phyloP scores from a whole-genome alignment of 306 rosid genomes.

The Aeschynomene evenia region DNA sequence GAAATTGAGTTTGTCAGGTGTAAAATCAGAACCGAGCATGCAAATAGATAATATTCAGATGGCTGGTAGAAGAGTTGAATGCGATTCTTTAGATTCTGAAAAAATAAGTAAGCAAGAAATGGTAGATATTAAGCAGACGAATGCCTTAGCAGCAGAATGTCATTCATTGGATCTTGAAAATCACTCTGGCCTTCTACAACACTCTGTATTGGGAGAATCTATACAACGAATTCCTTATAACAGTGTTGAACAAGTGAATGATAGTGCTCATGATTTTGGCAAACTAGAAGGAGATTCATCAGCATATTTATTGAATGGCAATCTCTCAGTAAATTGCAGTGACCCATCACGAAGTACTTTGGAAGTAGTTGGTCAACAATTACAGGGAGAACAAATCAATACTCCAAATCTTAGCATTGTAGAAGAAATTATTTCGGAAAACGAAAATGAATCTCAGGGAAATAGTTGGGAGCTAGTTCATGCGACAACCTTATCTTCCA shows the following conservation, averaged over 20 bases:
- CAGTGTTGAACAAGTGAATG: conserved; percentile 35
- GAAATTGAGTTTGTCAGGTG: conserved; percentile 27
- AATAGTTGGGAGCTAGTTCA: conserved; percentile 21
- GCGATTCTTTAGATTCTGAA: conserved; percentile 21
- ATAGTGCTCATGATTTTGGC: conserved; percentile 24
- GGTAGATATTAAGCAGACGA: conserved; percentile 20
- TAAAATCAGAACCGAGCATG: conserved; percentile 32
- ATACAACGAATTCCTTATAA: conserved; percentile 14
- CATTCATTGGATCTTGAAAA: too few relatives aligned
- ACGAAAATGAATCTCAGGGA: conserved; percentile 15
- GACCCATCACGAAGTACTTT: conserved; percentile 27
- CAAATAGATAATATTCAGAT: conserved; percentile 27
- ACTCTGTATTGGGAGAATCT: conserved; percentile 18
- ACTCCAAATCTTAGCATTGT: background rate
- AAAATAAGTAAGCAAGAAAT: conserved; percentile 20
- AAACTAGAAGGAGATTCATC: conserved; percentile 39
- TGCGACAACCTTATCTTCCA: conserved; percentile 18
- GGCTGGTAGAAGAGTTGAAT: conserved; percentile 24
- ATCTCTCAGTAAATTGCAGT: conserved; percentile 29
- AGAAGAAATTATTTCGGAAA: conserved; percentile 29
- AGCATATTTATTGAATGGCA: conserved; percentile 20
- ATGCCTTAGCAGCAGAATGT: too few relatives aligned
- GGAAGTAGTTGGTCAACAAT: conserved; percentile 35
- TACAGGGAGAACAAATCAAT: conserved; percentile 30
- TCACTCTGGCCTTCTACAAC: too few relatives aligned